Evolutionary conservation across 305 asterid genomes (phyloP).

Genomic region (Plantago lanceolata): DNA sequence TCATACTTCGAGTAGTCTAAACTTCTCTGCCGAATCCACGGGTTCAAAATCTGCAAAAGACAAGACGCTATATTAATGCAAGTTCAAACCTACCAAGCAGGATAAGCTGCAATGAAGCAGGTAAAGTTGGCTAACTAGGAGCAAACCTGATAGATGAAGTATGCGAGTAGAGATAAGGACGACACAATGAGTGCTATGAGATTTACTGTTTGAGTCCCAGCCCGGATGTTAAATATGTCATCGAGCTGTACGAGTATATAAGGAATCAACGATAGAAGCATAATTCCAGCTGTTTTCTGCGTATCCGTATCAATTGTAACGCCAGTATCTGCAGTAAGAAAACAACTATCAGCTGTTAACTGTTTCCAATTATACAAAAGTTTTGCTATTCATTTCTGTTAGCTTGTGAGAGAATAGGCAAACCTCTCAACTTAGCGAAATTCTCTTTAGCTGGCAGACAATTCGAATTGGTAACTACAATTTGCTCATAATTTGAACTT

Average conservation of each 20-base stretch:
- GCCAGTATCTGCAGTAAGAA: constrained; percentile 34
- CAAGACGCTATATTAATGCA: background rate
- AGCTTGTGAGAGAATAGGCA: background rate
- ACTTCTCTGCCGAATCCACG: constrained; percentile 55
- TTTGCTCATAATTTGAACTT: constrained; percentile 15
- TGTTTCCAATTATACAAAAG: background rate
- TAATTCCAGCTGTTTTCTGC: constrained; percentile 38
- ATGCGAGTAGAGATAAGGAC: constrained; percentile 27
- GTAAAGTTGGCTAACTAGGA: background rate
- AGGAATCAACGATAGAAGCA: constrained; percentile 51
- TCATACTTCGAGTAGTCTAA: constrained; percentile 45
- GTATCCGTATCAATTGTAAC: constrained; percentile 34
- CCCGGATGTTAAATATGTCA: constrained; percentile 22
- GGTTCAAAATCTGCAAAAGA: constrained; percentile 37
- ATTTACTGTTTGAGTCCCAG: constrained; percentile 29
- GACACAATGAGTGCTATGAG: constrained; percentile 42
- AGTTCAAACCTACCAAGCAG: background rate
- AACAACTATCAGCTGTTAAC: constrained; percentile 8
- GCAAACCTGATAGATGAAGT: constrained; percentile 46
- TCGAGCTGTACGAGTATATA: constrained; percentile 37
- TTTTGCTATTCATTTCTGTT: background rate
- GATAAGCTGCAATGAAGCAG: background rate
- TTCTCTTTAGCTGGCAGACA: constrained; percentile 27
- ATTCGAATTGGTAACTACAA: constrained; percentile 18
- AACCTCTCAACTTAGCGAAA: constrained; percentile 34